Evolutionary conservation across 805 yeast genomes (phyloP).

Genomic region (Yarrowia keelungensis): DNA sequence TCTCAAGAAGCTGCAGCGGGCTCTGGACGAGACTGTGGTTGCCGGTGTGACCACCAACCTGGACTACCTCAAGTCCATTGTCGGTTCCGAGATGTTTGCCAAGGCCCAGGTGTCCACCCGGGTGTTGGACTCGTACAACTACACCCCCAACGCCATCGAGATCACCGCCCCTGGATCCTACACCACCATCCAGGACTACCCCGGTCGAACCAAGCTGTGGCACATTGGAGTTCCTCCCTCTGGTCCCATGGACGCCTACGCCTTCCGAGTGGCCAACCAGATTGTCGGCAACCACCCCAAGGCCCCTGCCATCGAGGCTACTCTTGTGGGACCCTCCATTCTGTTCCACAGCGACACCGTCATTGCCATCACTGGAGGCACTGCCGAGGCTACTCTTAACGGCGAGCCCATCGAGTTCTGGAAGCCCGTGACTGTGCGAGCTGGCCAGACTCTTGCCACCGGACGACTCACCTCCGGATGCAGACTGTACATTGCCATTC

Average conservation of each 20-base stretch:
- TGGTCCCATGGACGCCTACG: slow-evolving; percentile 95
- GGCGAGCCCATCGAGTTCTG: slow-evolving; percentile 65
- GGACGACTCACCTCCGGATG: slow-evolving; percentile 87
- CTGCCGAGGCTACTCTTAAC: slow-evolving; percentile 69
- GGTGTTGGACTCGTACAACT: slow-evolving; percentile 80
- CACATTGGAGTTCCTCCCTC: slow-evolving; percentile 97
- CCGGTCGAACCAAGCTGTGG: slow-evolving; percentile 87
- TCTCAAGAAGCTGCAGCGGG: slow-evolving; percentile 73
- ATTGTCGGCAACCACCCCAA: slow-evolving; percentile 83
- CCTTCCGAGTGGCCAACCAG: slow-evolving; percentile 87
- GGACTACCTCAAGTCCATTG: slow-evolving; percentile 87
- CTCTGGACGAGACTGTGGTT: slow-evolving; percentile 84
- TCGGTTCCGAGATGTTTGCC: slow-evolving; percentile 82
- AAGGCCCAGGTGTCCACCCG: slow-evolving; percentile 86
- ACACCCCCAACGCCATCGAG: slow-evolving; percentile 85
- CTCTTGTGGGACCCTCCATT: slow-evolving; percentile 85
- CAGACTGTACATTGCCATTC: slow-evolving; percentile 85
- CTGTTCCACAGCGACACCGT: slow-evolving; percentile 81
- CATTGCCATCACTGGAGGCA: slow-evolving; percentile 89
- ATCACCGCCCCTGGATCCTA: slow-evolving; percentile 89
- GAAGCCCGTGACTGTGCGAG: slow-evolving; percentile 71
- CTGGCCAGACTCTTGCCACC: slow-evolving; percentile 79
- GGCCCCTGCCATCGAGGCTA: slow-evolving; percentile 91
- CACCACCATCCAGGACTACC: slow-evolving; percentile 95
- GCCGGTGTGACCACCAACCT: slow-evolving; percentile 89